phyloP scores from a whole-genome alignment of 108 stramenopile species.

The Cyclotella cryptica region DNA sequence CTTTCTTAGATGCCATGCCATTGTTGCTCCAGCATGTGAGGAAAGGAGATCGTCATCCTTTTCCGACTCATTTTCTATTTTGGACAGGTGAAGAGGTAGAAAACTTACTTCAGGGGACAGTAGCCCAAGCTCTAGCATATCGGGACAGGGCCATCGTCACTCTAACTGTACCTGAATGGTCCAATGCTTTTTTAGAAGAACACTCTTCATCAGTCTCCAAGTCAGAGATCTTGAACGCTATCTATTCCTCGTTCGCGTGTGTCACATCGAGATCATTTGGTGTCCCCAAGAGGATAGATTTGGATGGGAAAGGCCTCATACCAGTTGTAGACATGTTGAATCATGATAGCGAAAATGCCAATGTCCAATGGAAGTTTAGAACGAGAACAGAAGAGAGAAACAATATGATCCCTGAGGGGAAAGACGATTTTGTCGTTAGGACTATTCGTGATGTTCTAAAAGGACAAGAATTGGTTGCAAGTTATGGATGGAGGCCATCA shows the following conservation, averaged over 20 bases:
- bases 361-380: constrained; percentile 54
- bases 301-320: constrained; percentile 45
- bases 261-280: constrained; percentile 52
- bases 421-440: constrained; percentile 43
- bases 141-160: constrained; percentile 46
- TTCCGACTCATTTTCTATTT: constrained; percentile 54
- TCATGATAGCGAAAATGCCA: constrained; percentile 51
- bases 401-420: constrained; percentile 29
- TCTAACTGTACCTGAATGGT: constrained; percentile 49
- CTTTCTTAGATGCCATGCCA: constrained; percentile 55
- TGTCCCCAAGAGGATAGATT: constrained; percentile 41
- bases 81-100: constrained; percentile 53
- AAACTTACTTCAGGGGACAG: constrained; percentile 38
- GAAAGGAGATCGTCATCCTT: constrained; percentile 35
- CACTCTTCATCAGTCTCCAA: constrained; percentile 27
- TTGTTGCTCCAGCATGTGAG: constrained; percentile 25
- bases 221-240: constrained; percentile 38
- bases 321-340: constrained; percentile 56
- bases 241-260: constrained; percentile 45
- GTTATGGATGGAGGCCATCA: constrained; percentile 53
- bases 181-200: constrained; percentile 38
- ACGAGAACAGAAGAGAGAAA: constrained; percentile 29
- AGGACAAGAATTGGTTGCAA: constrained; percentile 47
- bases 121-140: constrained; percentile 51
- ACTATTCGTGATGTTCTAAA: constrained; percentile 38